phyloP scores from a whole-genome alignment of 176 grass and related monocot species.

The Avena sativa region DNA sequence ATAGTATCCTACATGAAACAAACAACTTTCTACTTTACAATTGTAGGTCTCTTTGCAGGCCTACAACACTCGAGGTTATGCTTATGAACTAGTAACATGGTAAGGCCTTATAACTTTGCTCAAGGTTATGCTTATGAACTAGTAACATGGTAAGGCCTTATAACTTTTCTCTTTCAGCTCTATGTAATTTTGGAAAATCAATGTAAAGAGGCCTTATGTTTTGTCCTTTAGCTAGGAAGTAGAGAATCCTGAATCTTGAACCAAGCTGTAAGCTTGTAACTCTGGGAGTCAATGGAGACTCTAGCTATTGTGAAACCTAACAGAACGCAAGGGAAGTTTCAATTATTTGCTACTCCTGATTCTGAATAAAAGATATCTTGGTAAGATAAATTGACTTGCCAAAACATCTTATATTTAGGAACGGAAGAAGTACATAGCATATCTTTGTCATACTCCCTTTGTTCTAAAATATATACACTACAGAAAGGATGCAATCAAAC shows the following conservation, averaged over 20 bases:
- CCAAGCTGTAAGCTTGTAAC: background rate
- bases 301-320: background rate
- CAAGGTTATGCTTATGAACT: too few species aligned
- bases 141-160: slow-evolving; percentile 11
- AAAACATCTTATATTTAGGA: too few species aligned
- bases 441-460: background rate
- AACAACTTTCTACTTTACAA: background rate
- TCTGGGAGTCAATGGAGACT: background rate
- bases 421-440: background rate
- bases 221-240: slow-evolving; percentile 12
- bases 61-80: background rate
- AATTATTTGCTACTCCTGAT: background rate
- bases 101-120: background rate
- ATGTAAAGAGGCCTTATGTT: background rate
- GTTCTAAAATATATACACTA: slow-evolving; percentile 14
- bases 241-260: background rate
- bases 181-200: slow-evolving; percentile 25
- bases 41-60: background rate
- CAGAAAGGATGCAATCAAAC: slow-evolving; percentile 9
- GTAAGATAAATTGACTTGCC: too few species aligned
- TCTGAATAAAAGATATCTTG: too few species aligned
- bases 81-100: background rate
- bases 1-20: slow-evolving; percentile 1
- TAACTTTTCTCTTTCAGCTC: slow-evolving; percentile 17
- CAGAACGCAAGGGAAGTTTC: background rate